phyloP scores from a whole-genome alignment of 2,329 filamentous ascomycete genomes.

The Hymenoscyphus scutula region DNA sequence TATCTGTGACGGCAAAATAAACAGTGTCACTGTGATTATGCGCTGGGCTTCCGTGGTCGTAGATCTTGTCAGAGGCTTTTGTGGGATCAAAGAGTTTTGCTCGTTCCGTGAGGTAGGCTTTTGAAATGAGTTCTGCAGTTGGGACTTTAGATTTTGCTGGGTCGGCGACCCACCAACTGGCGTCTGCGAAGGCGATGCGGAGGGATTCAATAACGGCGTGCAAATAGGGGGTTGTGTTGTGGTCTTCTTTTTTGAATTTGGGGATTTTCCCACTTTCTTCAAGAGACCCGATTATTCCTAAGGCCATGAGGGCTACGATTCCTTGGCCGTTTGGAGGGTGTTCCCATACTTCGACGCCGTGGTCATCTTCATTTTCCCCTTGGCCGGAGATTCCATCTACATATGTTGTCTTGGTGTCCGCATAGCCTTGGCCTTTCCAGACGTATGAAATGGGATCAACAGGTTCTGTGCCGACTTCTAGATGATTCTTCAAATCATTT shows the following conservation, averaged over 20 bases:
- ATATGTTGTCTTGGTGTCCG: constrained; percentile 43
- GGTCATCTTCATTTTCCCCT: constrained; percentile 40
- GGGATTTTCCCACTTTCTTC: constrained; percentile 74
- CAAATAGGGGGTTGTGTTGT: constrained; percentile 78
- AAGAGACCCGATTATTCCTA: constrained; percentile 86
- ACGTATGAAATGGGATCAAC: constrained; percentile 81
- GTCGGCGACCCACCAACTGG: constrained; percentile 85
- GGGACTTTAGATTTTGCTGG: constrained; percentile 72
- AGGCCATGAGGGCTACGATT: constrained; percentile 88
- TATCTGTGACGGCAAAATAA: constrained; percentile 84
- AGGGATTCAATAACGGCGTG: constrained; percentile 87
- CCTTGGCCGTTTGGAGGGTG: constrained; percentile 96
- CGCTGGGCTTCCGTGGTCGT: constrained; percentile 77
- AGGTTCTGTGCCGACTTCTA: constrained; percentile 70
- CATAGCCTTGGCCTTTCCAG: constrained; percentile 65
- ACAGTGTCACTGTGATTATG: constrained; percentile 88
- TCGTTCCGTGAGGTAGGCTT: constrained; percentile 72
- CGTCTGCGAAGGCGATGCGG: constrained; percentile 87
- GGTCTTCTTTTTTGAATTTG: constrained; percentile 65
- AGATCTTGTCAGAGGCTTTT: constrained; percentile 56
- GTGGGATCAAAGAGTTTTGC: constrained; percentile 56
- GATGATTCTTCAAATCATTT: constrained; percentile 77
- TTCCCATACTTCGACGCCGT: constrained; percentile 84
- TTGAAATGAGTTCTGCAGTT: constrained; percentile 64
- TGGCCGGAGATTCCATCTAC: constrained; percentile 43